phyloP scores from a whole-genome alignment of 306 rosid genomes.

The Lithocarpus polystachyus region DNA sequence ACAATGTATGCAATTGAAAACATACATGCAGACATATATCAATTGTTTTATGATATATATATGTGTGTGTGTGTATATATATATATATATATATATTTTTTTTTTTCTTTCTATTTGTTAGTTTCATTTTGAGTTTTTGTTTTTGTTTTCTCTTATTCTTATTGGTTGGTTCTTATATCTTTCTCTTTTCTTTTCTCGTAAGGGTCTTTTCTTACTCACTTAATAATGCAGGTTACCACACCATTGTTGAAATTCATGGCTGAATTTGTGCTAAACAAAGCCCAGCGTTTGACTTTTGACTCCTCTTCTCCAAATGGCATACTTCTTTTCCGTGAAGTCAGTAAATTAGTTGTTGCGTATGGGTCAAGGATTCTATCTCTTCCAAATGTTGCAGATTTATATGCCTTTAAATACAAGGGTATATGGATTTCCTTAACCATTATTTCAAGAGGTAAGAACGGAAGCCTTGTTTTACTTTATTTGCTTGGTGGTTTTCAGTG shows the following conservation, averaged over 20 bases:
- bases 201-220: neutral
- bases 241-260: slow-evolving; percentile 96
- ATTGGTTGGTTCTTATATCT: neutral
- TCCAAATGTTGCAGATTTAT: slow-evolving; percentile 84
- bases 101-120: slow-evolving; percentile 9
- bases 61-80: too few relatives aligned
- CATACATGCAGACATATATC: neutral
- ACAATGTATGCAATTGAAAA: neutral
- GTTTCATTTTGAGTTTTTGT: too few relatives aligned
- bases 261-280: slow-evolving; percentile 94
- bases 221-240: slow-evolving; percentile 76
- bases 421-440: slow-evolving; percentile 89
- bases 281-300: slow-evolving; percentile 96
- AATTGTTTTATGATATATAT: neutral
- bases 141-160: neutral
- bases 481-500: neutral
- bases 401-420: slow-evolving; percentile 92
- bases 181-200: neutral
- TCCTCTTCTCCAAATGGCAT: slow-evolving; percentile 99
- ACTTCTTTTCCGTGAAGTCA: slow-evolving; percentile 98
- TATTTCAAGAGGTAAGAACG: slow-evolving; percentile 72
- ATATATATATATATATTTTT: neutral
- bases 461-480: slow-evolving; percentile 4
- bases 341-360: slow-evolving; percentile 89
- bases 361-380: slow-evolving; percentile 91